A percentile compares a stretch with the other conserved stretches of the same genome.
Evolutionary conservation across 2,329 filamentous ascomycete species (phyloP).

Genomic region (Lachnum nothofagi): DNA sequence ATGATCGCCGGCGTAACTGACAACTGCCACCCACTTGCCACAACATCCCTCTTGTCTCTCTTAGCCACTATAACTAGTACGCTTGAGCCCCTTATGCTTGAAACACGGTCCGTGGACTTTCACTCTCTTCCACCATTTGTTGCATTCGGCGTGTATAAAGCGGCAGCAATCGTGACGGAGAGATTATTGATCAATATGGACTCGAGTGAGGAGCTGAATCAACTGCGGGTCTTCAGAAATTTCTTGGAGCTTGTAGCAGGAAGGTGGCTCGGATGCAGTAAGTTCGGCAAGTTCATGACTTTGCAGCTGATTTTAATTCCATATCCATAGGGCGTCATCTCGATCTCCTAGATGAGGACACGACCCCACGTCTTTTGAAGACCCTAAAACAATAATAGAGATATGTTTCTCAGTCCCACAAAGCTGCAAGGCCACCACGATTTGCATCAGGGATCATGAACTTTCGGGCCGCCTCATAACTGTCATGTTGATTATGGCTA

Average conservation of each 20-base stretch:
- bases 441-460: too few relatives aligned
- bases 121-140: conserved; percentile 17
- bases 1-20: conserved; percentile 3
- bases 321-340: too few relatives aligned
- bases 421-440: too few relatives aligned
- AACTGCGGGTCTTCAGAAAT: conserved; percentile 13
- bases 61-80: conserved; percentile 10
- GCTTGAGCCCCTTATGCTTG: conserved; percentile 12
- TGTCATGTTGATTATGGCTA: too few relatives aligned
- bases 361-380: too few relatives aligned
- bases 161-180: conserved; percentile 15
- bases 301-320: conserved; percentile 1
- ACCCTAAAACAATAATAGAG: too few relatives aligned
- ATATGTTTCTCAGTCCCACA: too few relatives aligned
- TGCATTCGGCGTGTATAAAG: conserved; percentile 17
- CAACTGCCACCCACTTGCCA: conserved; percentile 9
- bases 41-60: conserved; percentile 5
- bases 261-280: conserved; percentile 20
- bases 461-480: too few relatives aligned
- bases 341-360: too few relatives aligned
- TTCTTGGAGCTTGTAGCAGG: conserved; percentile 13
- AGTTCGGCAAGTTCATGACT: conserved; percentile 8
- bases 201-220: conserved; percentile 7
- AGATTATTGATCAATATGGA: conserved; percentile 11
- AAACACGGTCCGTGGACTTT: conserved; percentile 10